phyloP scores from a whole-genome alignment of 2,329 filamentous ascomycete species.

The Talaromyces atroroseus region DNA sequence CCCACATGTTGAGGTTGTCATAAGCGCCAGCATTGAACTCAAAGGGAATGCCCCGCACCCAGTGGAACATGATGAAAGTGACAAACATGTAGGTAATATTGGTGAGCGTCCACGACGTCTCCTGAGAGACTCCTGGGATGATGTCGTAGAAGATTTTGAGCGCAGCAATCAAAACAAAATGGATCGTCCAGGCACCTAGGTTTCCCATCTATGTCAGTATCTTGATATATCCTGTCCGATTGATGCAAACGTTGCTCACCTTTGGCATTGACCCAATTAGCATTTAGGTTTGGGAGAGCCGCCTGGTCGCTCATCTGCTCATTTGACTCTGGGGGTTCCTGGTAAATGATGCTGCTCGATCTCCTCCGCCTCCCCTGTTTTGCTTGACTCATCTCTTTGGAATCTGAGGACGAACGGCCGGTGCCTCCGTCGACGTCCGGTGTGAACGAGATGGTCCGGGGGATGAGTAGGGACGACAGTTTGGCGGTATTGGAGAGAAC shows the following conservation, averaged over 20 bases:
- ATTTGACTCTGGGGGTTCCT: slow-evolving; percentile 91
- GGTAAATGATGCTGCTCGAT: slow-evolving; percentile 97
- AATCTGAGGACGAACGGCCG: slow-evolving; percentile 52
- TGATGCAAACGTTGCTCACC: slow-evolving; percentile 49
- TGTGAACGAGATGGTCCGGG: slow-evolving; percentile 88
- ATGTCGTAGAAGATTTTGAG: slow-evolving; percentile 98
- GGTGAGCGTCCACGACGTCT: slow-evolving; percentile 96
- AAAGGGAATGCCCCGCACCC: slow-evolving; percentile 94
- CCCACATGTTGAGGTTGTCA: slow-evolving; percentile 99
- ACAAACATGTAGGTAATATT: slow-evolving; percentile 99
- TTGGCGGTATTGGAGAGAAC: slow-evolving; percentile 71
- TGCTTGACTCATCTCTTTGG: slow-evolving; percentile 54
- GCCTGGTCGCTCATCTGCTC: slow-evolving; percentile 98
- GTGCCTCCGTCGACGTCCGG: slow-evolving; percentile 67
- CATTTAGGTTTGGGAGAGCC: slow-evolving; percentile 89
- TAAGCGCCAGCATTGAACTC: slow-evolving; percentile 98
- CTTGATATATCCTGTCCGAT: slow-evolving; percentile 4
- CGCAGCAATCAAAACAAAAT: slow-evolving; percentile 82
- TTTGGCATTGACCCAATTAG: slow-evolving; percentile 99
- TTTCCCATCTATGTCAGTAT: neutral
- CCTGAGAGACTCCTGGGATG: slow-evolving; percentile 90
- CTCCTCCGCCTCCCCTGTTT: slow-evolving; percentile 75
- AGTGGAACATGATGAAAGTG: slow-evolving; percentile 99
- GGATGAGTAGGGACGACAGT: slow-evolving; percentile 87
- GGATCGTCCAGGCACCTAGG: slow-evolving; percentile 83